Conservation (phyloP, 768 basidiomycete genomes). For the Phylloporus scabripes region DNA sequence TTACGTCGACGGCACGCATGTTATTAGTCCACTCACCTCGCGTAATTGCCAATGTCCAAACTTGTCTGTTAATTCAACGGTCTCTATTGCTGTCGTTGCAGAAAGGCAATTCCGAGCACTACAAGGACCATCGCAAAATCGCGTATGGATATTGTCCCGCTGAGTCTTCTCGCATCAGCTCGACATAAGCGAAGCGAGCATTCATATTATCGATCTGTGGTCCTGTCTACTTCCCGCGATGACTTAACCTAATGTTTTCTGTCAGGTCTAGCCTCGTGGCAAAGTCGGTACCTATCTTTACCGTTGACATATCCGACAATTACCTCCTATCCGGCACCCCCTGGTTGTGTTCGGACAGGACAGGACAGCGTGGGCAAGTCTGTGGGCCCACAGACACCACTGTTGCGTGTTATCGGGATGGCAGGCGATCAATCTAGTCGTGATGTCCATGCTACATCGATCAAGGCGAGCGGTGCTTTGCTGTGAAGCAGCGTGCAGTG, state of each 20-base stretch:
- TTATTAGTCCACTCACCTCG: slow-evolving; percentile 8
- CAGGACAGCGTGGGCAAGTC: slow-evolving; percentile 3
- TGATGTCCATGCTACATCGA: slow-evolving; percentile 22
- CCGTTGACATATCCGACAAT: slow-evolving; percentile 12
- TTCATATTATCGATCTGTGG: slow-evolving; percentile 7
- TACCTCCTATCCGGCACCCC: slow-evolving; percentile 19
- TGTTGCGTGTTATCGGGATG: slow-evolving; percentile 17
- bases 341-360: neutral
- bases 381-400: slow-evolving; percentile 4
- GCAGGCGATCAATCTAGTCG: slow-evolving; percentile 12
- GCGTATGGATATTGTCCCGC: slow-evolving; percentile 2
- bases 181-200: neutral
- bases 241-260: slow-evolving; percentile 11
- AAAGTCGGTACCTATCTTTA: slow-evolving; percentile 21
- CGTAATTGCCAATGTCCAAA: slow-evolving; percentile 19
- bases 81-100: slow-evolving; percentile 3
- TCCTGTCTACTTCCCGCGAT: slow-evolving; percentile 15
- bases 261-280: slow-evolving; percentile 7
- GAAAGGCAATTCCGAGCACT: slow-evolving; percentile 4
- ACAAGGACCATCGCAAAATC: slow-evolving; percentile 6
- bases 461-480: slow-evolving; percentile 15
- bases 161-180: slow-evolving; percentile 12
- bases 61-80: slow-evolving; percentile 13
- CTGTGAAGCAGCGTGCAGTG: slow-evolving; percentile 18
- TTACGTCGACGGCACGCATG: slow-evolving; percentile 28